Evolutionary conservation across 1,139 yeast species (phyloP), one percentile per base, ranked within the genome.

Genomic region (Kodamaea ohmeri): DNA sequence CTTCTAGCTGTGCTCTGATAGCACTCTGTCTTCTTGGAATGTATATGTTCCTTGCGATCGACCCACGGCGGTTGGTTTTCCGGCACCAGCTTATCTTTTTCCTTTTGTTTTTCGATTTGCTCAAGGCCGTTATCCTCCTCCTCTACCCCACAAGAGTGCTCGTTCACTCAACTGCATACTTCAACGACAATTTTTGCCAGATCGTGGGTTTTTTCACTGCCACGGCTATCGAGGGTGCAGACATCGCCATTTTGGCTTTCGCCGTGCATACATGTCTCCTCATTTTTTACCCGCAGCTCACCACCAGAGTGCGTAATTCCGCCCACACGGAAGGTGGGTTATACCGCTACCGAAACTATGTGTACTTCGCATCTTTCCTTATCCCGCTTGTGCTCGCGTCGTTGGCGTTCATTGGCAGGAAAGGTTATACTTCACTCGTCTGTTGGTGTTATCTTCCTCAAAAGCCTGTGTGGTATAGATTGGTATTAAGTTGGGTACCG

Each of bases 131-230:
- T 12, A 72, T 83, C 21, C 70, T 88, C 36, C 59, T 88, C 44
- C 67, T 87, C 42, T 89, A 82, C 56, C 95, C 96, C 0, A 70
- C 81, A 1, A 57, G 82, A 29, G 80, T 82, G 2, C 58, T 82
- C 28, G 57, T 73, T 6, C 68, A 70, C 28, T 59, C 65, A 18
- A 58, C 69, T n/a, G 65, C 78, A 2, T 78, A 80, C 53, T 68
- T 71, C 37, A 76, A 76, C 48, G 62, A 67, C 16, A 65, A 62
- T 26, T 80, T 85, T 48, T 80, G 87, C 51, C 81, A 84, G 53
- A 80, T 81, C 11, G 77, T 87, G 34, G 97, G 96, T 4, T 89
- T 86, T 67, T 81, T 88, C 60, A 83, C 96, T 0, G 87, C 94
- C 1, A 71, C 80, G 28, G 75, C 90, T 22, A 83, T 86, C 20